A percentile compares a stretch with the other conserved stretches of the same genome.
Conservation (phyloP, 1,139 yeast species). For the Oligophagozyma castellii region DNA sequence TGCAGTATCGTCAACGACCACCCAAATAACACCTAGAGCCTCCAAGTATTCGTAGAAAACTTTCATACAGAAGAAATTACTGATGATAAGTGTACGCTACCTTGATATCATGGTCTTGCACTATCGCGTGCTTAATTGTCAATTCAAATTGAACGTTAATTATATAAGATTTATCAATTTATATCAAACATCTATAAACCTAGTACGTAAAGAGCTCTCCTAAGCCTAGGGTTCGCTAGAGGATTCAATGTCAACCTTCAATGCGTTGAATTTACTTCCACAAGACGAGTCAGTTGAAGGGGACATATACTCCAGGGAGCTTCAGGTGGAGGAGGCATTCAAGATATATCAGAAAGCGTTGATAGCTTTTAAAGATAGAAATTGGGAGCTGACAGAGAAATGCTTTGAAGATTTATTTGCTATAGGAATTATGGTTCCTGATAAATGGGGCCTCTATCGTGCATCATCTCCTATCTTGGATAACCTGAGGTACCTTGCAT, state of each 20-base stretch:
- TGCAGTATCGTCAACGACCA: too few relatives aligned
- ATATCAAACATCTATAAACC: too few relatives aligned
- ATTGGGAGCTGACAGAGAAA: conserved; percentile 36
- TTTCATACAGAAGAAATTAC: too few relatives aligned
- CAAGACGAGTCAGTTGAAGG: conserved; percentile 50
- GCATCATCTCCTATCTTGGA: conserved; percentile 57
- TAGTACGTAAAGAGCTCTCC: too few relatives aligned
- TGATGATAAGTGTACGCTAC: too few relatives aligned
- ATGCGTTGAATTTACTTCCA: conserved; percentile 65
- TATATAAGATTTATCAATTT: too few relatives aligned
- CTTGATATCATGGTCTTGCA: conserved; percentile 1
- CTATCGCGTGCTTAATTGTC: not conserved
- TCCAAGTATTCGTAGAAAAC: not conserved
- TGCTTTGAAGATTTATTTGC: conserved; percentile 51
- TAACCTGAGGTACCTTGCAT: conserved; percentile 59
- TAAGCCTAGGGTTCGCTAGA: too few relatives aligned
- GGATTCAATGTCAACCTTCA: conserved; percentile 63
- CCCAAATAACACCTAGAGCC: not conserved
- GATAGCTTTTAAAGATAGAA: conserved; percentile 37
- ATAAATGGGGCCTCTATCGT: conserved; percentile 32
- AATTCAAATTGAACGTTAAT: too few relatives aligned
- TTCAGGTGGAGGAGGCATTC: conserved; percentile 77
- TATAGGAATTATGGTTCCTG: conserved; percentile 50
- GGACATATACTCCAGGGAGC: conserved; percentile 79
- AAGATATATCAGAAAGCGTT: conserved; percentile 63